Conservation (phyloP, 768 basidiomycete species). For the Cyathus striatus region DNA sequence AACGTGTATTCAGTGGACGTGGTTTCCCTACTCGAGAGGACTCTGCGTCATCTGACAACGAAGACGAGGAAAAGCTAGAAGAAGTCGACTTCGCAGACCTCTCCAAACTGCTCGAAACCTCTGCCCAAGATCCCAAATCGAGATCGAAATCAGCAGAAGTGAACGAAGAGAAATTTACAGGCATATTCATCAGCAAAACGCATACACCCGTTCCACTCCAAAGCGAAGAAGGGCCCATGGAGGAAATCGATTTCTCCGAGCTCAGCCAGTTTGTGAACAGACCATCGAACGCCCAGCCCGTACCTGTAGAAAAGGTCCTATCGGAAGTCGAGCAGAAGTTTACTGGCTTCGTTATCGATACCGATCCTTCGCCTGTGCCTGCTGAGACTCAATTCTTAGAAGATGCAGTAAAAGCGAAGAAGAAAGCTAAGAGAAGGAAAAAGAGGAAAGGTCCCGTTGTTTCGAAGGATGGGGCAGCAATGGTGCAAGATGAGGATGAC, state of each 20-base stretch:
- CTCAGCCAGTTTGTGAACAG: not conserved
- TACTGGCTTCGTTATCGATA: constrained; percentile 9
- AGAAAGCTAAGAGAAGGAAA: too few relatives aligned
- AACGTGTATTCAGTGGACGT: constrained; percentile 52
- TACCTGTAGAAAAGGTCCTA: not conserved
- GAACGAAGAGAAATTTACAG: constrained; percentile 10
- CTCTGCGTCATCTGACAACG: constrained; percentile 16
- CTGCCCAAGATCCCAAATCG: constrained; percentile 4
- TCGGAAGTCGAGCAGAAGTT: not conserved
- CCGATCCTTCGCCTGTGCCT: constrained; percentile 3
- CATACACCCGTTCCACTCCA: too few relatives aligned
- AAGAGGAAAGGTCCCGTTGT: too few relatives aligned
- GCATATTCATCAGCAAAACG: constrained; percentile 23
- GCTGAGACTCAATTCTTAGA: not conserved
- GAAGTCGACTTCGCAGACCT: constrained; percentile 68
- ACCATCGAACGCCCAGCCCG: not conserved
- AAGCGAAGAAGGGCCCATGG: not conserved
- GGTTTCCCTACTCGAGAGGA: constrained; percentile 13
- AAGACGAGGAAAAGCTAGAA: constrained; percentile 35
- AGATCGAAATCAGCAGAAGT: constrained; percentile 7
- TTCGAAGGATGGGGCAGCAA: too few relatives aligned
- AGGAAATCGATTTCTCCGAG: not conserved
- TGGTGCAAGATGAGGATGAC: too few relatives aligned
- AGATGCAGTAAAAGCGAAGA: constrained; percentile 5
- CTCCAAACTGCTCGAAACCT: constrained; percentile 36